These are phyloP conservation scores for Adiantum capillusveneris DNA, from an alignment of 75 land plant genomes.

Conservation along the genomic window DNA sequence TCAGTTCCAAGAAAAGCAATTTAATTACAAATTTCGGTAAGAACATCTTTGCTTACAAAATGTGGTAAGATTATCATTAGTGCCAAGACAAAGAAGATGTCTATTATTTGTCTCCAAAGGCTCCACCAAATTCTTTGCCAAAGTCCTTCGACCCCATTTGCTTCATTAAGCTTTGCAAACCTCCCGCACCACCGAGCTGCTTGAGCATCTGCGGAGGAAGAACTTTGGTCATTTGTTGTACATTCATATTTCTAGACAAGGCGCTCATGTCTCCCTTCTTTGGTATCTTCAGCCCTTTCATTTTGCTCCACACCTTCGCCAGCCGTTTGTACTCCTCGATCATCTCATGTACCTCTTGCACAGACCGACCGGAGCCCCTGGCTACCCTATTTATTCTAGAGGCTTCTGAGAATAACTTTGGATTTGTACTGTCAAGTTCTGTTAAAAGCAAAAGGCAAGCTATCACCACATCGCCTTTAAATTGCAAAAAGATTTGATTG, in stretches of 20 bases:
- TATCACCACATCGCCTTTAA: too few relatives aligned
- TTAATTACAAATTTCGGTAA: too few relatives aligned
- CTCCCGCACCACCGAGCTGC: slow-evolving; percentile 91
- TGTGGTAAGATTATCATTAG: too few relatives aligned
- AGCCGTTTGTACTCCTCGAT: slow-evolving; percentile 89
- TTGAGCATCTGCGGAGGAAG: slow-evolving; percentile 93
- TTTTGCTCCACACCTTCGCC: slow-evolving; percentile 96
- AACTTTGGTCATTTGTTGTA: slow-evolving; percentile 94
- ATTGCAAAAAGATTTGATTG: too few relatives aligned
- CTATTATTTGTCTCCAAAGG: slow-evolving; percentile 10
- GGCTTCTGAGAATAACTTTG: slow-evolving; percentile 70
- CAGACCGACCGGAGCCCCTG: slow-evolving; percentile 65
- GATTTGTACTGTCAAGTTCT: slow-evolving; percentile 93
- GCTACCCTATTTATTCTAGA: slow-evolving; percentile 83
- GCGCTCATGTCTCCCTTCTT: slow-evolving; percentile 99
- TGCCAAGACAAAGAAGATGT: neutral
- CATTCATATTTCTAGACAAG: slow-evolving; percentile 87
- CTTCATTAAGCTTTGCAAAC: slow-evolving; percentile 91
- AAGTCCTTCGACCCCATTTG: slow-evolving; percentile 77
- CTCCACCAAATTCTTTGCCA: slow-evolving; percentile 67
- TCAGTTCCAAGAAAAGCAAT: too few relatives aligned
- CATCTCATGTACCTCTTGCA: slow-evolving; percentile 77
- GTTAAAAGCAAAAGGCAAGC: slow-evolving; percentile 10
- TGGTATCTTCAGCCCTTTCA: slow-evolving; percentile 97
- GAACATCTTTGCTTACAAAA: too few relatives aligned